Base-by-base conservation (phyloP, 805 yeast genomes). In the Debaryomyces maramus region DNA sequence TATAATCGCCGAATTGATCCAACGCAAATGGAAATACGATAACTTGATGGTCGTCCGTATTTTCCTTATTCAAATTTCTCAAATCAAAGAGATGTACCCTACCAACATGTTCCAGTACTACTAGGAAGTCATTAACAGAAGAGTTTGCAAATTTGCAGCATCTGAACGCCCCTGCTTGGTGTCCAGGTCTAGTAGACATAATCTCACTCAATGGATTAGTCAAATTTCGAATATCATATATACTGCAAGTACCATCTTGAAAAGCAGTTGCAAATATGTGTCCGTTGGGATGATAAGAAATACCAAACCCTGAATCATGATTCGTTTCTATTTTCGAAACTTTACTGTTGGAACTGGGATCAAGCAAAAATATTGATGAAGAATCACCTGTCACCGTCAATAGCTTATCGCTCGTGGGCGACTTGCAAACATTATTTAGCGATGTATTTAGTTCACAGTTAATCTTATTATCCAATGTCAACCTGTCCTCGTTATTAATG, bases 1-100 rank as follows among this genome's bases (percentile, higher is more conserved):
- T 34, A 47, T 52, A 63, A 23, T 53, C 57, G 1, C 64, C 65
- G 44, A 53, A 70, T 46, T 68, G 73, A 41, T 68, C 70, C 41
- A 70, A 60, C 4, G 72, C 70, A 45, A 62, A 67, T 0, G 93
- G 93, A 10, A 85, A 66, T 43, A 84, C 66, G 2, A 88, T 71
- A 26, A 89, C 88, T 58, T 85, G 91, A 55, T 86, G 91, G 50
- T 85, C 81, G 43, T 73, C 67, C 3, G 45, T 46, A 32, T 44
- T 52, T 17, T 54, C 52, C 13, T 52, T 48, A 29, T 55, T 50
- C 48, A 80, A 77, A 52, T 85, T 78, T 45, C 96, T 75, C 18
- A 88, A 73, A 58, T 90, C 97, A 19, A 90, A 69, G 41, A 89
- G 69, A 62, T 90, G 98, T 3, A 90, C 85, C 39, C 96, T 72